phyloP scores from a whole-genome alignment of 2,329 filamentous ascomycete genomes.

The Talaromyces sp. region DNA sequence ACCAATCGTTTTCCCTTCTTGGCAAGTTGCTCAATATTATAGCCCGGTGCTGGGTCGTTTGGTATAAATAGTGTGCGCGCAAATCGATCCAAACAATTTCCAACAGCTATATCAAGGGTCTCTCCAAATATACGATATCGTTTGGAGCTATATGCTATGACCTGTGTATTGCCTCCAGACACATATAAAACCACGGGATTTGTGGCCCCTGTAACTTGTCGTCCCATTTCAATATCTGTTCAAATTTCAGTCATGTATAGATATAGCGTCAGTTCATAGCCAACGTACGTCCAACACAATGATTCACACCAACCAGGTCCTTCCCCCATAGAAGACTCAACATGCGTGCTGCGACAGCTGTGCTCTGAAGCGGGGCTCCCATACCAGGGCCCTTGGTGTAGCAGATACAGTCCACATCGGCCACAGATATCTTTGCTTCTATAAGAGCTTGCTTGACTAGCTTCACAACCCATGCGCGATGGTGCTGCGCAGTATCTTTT shows the following conservation, averaged over 20 bases:
- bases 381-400: constrained; percentile 95
- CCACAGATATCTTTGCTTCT: constrained; percentile 59
- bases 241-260: not conserved
- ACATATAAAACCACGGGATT: constrained; percentile 97
- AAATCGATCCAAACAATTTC: constrained; percentile 95
- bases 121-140: constrained; percentile 98
- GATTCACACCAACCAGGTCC: constrained; percentile 91
- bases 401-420: constrained; percentile 84
- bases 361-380: constrained; percentile 85
- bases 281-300: constrained; percentile 77
- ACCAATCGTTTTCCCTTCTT: constrained; percentile 68
- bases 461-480: constrained; percentile 77
- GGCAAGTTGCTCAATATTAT: constrained; percentile 96
- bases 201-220: constrained; percentile 80
- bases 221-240: constrained; percentile 90
- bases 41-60: constrained; percentile 94
- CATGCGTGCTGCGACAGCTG: constrained; percentile 80
- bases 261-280: not conserved
- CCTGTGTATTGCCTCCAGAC: constrained; percentile 92
- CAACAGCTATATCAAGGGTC: constrained; percentile 94
- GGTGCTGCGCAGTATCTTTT: constrained; percentile 92
- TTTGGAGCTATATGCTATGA: constrained; percentile 92
- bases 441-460: constrained; percentile 77
- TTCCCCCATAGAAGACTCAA: constrained; percentile 80
- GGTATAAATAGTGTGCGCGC: constrained; percentile 85